phyloP scores from a whole-genome alignment of 352 stramenopile species.

The Globisporangium camurandrum region DNA sequence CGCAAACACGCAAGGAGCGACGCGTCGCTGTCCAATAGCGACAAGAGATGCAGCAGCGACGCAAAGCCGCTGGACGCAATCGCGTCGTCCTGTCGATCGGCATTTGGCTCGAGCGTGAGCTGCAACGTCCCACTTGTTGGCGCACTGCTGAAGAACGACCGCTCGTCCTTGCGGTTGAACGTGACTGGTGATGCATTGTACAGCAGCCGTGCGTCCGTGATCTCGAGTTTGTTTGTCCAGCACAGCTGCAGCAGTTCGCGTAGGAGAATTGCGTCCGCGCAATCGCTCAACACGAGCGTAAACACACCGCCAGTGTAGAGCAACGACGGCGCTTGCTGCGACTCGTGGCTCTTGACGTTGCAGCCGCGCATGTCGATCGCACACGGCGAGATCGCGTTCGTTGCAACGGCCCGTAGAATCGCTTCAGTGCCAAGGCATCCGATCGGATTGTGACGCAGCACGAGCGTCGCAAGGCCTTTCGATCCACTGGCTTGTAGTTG shows the following conservation, averaged over 20 bases:
- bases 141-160: conserved; percentile 27
- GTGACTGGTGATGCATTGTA: conserved; percentile 37
- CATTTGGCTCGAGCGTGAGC: conserved; percentile 55
- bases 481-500: no score
- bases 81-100: conserved; percentile 46
- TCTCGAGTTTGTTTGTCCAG: conserved; percentile 49
- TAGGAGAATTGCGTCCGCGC: conserved; percentile 40
- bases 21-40: conserved; percentile 40
- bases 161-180: conserved; percentile 59
- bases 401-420: conserved; percentile 43
- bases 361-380: conserved; percentile 57
- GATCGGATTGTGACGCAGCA: conserved; percentile 64
- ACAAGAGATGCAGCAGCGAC: conserved; percentile 27
- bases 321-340: conserved; percentile 24
- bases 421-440: conserved; percentile 49
- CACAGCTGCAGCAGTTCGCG: conserved; percentile 47
- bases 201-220: conserved; percentile 35
- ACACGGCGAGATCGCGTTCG: conserved; percentile 36
- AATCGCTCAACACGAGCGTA: conserved; percentile 44
- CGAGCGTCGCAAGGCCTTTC: conserved; percentile 32
- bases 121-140: conserved; percentile 36
- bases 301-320: conserved; percentile 44
- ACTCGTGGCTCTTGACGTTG: conserved; percentile 33
- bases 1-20: conserved; percentile 58
- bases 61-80: conserved; percentile 34